Percentiles rank a stretch among this genome's conserved stretches.
Evolutionary conservation across 2,329 filamentous ascomycete species (phyloP).

Genomic region (Ciborinia camelliae): DNA sequence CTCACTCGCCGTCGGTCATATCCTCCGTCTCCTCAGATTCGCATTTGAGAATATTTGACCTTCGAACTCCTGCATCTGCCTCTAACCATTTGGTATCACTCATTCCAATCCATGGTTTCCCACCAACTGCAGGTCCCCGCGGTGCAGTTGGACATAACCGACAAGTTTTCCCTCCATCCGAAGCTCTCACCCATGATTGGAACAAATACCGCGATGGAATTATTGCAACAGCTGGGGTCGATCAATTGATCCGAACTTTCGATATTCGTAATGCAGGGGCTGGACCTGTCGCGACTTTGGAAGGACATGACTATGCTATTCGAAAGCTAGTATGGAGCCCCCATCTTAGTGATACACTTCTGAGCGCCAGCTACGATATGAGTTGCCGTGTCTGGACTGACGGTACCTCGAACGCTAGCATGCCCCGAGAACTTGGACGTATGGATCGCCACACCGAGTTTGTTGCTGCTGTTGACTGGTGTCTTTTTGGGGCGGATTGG

Average conservation of each 20-base stretch:
- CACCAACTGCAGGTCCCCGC: conserved; percentile 36
- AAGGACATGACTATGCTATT: conserved; percentile 89
- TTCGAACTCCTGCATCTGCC: conserved; percentile 79
- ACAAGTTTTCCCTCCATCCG: conserved; percentile 44
- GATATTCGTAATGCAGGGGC: conserved; percentile 75
- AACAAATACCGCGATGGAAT: conserved; percentile 92
- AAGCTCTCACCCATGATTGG: conserved; percentile 95
- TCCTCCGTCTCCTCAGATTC: conserved; percentile 88
- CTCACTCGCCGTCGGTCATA: conserved; percentile 79
- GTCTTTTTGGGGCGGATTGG: conserved; percentile 95
- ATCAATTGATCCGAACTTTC: conserved; percentile 82
- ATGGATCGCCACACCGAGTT: conserved; percentile 97
- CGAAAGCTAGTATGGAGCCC: conserved; percentile 86
- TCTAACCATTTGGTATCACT: conserved; percentile 82
- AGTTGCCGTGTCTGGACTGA: conserved; percentile 93
- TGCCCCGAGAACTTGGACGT: conserved; percentile 49
- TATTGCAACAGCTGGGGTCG: conserved; percentile 85
- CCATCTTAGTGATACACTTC: conserved; percentile 81
- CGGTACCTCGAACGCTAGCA: conserved; percentile 44
- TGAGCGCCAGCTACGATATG: conserved; percentile 97
- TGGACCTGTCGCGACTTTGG: conserved; percentile 70
- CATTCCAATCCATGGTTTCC: conserved; percentile 74
- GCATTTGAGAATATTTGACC: conserved; percentile 85
- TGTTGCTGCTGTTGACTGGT: conserved; percentile 95
- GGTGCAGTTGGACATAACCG: conserved; percentile 30